Base-by-base conservation (phyloP, 345 rosid genomes). In the Eucalyptus camaldulensis region DNA sequence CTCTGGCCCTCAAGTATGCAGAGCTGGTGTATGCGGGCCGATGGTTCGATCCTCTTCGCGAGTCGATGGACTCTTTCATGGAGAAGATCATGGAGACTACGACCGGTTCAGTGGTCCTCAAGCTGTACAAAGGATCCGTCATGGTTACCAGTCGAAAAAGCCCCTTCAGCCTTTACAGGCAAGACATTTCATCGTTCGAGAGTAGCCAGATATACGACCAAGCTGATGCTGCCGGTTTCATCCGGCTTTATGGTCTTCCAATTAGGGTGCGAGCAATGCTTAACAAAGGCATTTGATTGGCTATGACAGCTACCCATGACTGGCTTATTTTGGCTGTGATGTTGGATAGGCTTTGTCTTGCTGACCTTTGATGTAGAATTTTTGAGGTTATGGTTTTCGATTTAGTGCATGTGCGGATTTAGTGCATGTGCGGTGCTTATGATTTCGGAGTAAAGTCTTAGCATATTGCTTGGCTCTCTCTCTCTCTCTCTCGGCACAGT, bases 21-120 rank as follows among this genome's bases (percentile, higher is more conserved):
- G 99, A 98, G 92, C 88, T 98, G 44, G 99, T 98, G 29, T 97
- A 97, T 31, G 99, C 99, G 4, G 99, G 99, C 76, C 95, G 96
- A 90, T 97, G 99, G 99, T 98, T 97, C 40, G 98, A 97, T 83
- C 98, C 98, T 4, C 93, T 96, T 14, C 95, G 95, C 4, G 98
- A 96, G 89, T 94, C 99, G 31, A 91, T 96, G 93, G 98, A 96
- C 86, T 96, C 98, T 6, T 96, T 95, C 92, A 96, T 97, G 99
- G 95, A 95, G 95, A 95, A 94, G 90, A 92, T 98, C 85, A 95
- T 96, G 1, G 94, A 93, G 93, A 97, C 92, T 43, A 98, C 98
- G 7, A 96, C 96, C 0, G 99, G 98, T 19, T 95, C 95, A 1
- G 98, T 96, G 76, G 94, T 91, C 31, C 93, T 97, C 83, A 96